Percentiles rank a stretch among this genome's conserved stretches.
These are phyloP conservation scores for Hypoxylon fuscum DNA, from an alignment of 495 filamentous ascomycete species.

Conservation along the genomic window DNA sequence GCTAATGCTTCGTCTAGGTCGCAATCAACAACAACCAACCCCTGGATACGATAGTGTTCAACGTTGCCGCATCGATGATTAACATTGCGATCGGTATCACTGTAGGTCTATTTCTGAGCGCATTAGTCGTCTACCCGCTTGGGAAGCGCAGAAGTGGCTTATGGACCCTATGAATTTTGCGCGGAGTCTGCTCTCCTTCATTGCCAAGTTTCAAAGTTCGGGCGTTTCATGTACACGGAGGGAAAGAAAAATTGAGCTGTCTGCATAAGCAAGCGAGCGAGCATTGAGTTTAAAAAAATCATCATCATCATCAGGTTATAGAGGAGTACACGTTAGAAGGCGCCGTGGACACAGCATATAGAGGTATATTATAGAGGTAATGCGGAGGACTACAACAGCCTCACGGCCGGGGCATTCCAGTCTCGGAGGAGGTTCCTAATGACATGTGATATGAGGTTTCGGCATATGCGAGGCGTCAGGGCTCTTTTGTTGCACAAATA, in stretches of 20 bases:
- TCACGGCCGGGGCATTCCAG: conserved; percentile 25
- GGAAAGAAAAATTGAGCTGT: conserved; percentile 11
- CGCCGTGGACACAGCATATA: conserved; percentile 34
- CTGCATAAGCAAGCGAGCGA: conserved; percentile 27
- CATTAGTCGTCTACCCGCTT: conserved; percentile 87
- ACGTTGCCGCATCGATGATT: conserved; percentile 86
- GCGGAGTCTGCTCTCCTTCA: not conserved
- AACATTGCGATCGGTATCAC: conserved; percentile 94
- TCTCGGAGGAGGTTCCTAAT: conserved; percentile 19
- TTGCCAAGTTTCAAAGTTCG: conserved; percentile 11
- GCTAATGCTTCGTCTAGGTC: conserved; percentile 21
- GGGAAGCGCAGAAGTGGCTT: conserved; percentile 90
- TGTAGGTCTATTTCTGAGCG: conserved; percentile 87
- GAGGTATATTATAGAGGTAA: conserved; percentile 39
- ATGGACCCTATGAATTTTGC: conserved; percentile 76
- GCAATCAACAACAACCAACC: conserved; percentile 30
- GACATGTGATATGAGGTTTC: conserved; percentile 40
- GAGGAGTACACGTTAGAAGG: conserved; percentile 36
- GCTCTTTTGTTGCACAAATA: conserved; percentile 24
- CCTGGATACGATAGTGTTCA: conserved; percentile 77
- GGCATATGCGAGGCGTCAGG: conserved; percentile 38
- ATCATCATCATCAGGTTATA: conserved; percentile 18
- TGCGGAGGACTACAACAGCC: conserved; percentile 34
- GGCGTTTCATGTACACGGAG: conserved; percentile 22
- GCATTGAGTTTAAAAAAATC: conserved; percentile 21